These are phyloP conservation scores for Barnettozyma siamensis DNA, from an alignment of 805 yeast genomes.

Conservation along the genomic window DNA sequence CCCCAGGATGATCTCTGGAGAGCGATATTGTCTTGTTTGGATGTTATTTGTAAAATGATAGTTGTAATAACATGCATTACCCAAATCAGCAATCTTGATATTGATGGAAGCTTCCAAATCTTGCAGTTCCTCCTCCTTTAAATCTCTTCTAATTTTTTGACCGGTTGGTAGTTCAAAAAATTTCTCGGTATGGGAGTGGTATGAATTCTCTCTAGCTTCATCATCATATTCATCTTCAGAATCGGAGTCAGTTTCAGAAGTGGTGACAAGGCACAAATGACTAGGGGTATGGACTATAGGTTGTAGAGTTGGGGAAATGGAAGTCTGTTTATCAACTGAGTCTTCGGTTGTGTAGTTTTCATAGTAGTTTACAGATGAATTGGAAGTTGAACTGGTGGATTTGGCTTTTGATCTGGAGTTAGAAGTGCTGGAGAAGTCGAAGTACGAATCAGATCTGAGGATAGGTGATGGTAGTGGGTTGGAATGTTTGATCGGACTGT, in stretches of 20 bases:
- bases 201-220: background rate
- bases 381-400: slow-evolving; percentile 5
- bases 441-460: slow-evolving; percentile 19
- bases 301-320: slow-evolving; percentile 12
- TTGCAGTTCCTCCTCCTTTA: slow-evolving; percentile 8
- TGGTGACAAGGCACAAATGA: slow-evolving; percentile 8
- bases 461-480: slow-evolving; percentile 42
- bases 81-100: slow-evolving; percentile 61
- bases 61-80: slow-evolving; percentile 62
- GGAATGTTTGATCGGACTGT: slow-evolving; percentile 29
- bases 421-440: slow-evolving; percentile 1
- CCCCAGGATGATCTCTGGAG: slow-evolving; percentile 59
- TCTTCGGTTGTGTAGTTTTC: slow-evolving; percentile 8
- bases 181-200: background rate
- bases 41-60: slow-evolving; percentile 64
- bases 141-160: slow-evolving; percentile 2
- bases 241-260: slow-evolving; percentile 14
- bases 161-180: slow-evolving; percentile 5
- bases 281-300: slow-evolving; percentile 6
- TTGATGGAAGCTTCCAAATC: slow-evolving; percentile 13
- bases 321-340: background rate
- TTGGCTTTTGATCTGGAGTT: slow-evolving; percentile 1
- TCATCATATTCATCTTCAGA: slow-evolving; percentile 12
- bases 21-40: slow-evolving; percentile 62
- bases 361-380: slow-evolving; percentile 16